phyloP scores from a whole-genome alignment of 768 basidiomycete genomes.

The Favolaschia claudopus region DNA sequence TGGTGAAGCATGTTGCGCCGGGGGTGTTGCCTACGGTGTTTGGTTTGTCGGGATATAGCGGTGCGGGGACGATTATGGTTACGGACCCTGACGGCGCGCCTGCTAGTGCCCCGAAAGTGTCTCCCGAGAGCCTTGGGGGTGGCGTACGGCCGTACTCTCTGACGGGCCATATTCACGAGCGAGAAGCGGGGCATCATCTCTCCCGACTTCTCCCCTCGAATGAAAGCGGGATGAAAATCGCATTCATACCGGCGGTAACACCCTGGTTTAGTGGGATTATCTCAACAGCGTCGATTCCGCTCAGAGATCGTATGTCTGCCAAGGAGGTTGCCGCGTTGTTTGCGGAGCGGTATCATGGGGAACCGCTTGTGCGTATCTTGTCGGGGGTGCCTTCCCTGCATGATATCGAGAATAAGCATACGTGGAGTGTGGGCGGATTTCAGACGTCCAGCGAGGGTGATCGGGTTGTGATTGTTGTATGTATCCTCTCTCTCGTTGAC shows the following conservation, averaged over 20 bases:
- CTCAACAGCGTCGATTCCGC: constrained; percentile 84
- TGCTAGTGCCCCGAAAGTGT: constrained; percentile 81
- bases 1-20: constrained; percentile 73
- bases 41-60: constrained; percentile 93
- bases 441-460: constrained; percentile 91
- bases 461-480: constrained; percentile 91
- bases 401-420: constrained; percentile 85
- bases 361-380: constrained; percentile 74
- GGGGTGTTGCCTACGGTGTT: constrained; percentile 83
- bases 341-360: constrained; percentile 76
- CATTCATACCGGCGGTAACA: constrained; percentile 87
- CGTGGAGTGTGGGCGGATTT: constrained; percentile 91
- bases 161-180: constrained; percentile 99
- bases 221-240: constrained; percentile 58
- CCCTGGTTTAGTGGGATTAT: constrained; percentile 98
- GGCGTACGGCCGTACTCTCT: constrained; percentile 87
- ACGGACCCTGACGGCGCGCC: constrained; percentile 74
- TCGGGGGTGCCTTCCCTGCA: constrained; percentile 75
- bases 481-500: constrained; percentile 37
- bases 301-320: constrained; percentile 72
- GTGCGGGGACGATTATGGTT: constrained; percentile 87
- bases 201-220: constrained; percentile 58
- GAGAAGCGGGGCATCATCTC: constrained; percentile 90
- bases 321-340: constrained; percentile 77
- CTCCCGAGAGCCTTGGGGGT: constrained; percentile 74